Conservation (phyloP, 768 basidiomycete species). For the Naganishia randhawae region DNA sequence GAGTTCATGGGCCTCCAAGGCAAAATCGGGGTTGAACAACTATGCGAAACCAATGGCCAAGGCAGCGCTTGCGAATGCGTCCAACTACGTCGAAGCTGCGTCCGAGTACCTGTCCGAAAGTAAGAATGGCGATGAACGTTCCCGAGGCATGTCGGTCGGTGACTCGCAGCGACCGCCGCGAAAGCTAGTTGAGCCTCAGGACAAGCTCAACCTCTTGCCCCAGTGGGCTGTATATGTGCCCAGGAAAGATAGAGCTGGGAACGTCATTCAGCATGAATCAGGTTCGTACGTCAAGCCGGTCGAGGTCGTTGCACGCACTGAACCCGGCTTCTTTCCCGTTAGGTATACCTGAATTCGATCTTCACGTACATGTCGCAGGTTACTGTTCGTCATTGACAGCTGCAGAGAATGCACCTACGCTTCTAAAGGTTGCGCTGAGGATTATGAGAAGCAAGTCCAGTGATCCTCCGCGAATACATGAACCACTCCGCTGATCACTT, state of each 20-base stretch:
- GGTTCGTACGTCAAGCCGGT: neutral
- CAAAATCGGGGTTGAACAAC: conserved; percentile 16
- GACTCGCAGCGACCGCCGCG: neutral
- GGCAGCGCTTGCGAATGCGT: conserved; percentile 3
- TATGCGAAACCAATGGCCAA: conserved; percentile 21
- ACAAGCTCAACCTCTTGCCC: conserved; percentile 25
- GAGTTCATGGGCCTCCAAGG: conserved; percentile 22
- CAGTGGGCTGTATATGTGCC: conserved; percentile 26
- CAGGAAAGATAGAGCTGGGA: conserved; percentile 7
- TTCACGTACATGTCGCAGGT: conserved; percentile 8
- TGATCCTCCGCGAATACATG: neutral
- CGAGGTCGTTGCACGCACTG: neutral
- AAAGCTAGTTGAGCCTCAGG: conserved; percentile 22
- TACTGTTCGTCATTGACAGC: neutral
- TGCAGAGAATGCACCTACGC: conserved; percentile 1
- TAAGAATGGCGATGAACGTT: conserved; percentile 15
- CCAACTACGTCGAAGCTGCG: conserved; percentile 11
- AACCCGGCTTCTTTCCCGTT: neutral
- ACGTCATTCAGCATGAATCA: neutral
- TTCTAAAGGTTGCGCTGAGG: conserved; percentile 5
- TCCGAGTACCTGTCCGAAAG: neutral
- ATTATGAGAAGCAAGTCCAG: conserved; percentile 5
- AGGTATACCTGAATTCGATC: conserved; percentile 14
- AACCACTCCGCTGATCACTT: neutral
- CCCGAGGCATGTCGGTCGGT: conserved; percentile 21